Conservation (phyloP, 2,329 filamentous ascomycete species). For the Aspergillus novoparasiticus region DNA sequence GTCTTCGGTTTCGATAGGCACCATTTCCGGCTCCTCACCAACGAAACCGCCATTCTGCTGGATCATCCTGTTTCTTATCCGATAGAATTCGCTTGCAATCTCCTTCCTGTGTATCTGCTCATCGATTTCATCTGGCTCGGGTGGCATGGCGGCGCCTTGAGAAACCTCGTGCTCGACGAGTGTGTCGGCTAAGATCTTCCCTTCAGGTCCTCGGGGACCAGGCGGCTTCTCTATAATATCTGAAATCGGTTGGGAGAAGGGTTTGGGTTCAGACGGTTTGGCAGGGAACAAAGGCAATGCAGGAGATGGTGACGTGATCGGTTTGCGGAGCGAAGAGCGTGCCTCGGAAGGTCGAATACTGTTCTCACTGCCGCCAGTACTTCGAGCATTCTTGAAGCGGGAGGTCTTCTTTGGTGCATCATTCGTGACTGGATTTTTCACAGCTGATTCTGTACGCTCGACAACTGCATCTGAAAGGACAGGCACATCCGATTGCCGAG, state of each 20-base stretch:
- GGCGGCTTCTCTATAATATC: constrained; percentile 24
- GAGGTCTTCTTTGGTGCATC: constrained; percentile 44
- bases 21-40: constrained; percentile 67
- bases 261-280: constrained; percentile 38
- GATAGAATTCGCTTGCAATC: constrained; percentile 80
- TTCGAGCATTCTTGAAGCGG: constrained; percentile 46
- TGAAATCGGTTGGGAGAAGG: constrained; percentile 41
- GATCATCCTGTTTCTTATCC: constrained; percentile 79
- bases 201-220: constrained; percentile 45
- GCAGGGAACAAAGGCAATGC: constrained; percentile 42
- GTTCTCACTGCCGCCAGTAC: constrained; percentile 16
- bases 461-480: constrained; percentile 47
- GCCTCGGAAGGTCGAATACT: constrained; percentile 24
- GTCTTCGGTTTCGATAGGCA: constrained; percentile 68
- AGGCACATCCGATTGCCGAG: constrained; percentile 30
- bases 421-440: constrained; percentile 20
- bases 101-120: constrained; percentile 73
- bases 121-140: constrained; percentile 69
- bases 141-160: constrained; percentile 35
- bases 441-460: constrained; percentile 39
- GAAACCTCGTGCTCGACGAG: constrained; percentile 55
- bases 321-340: constrained; percentile 24
- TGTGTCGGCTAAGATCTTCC: constrained; percentile 60
- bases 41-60: constrained; percentile 81
- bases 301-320: constrained; percentile 25